phyloP scores from a whole-genome alignment of 768 basidiomycete genomes.

The Suillus tomentosus region DNA sequence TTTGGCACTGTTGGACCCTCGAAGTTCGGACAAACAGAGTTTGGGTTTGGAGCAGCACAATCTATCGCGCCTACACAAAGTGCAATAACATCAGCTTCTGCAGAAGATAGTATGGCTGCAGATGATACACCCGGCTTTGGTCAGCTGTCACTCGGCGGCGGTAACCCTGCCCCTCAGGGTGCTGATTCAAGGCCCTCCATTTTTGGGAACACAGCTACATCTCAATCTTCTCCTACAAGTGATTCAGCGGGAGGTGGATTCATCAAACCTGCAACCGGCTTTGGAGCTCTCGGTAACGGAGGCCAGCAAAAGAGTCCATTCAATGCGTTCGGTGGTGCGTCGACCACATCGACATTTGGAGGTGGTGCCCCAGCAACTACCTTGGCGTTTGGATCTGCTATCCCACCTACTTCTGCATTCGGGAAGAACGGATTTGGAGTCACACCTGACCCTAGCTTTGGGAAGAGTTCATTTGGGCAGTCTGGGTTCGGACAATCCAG shows the following conservation, averaged over 20 bases:
- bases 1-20: slow-evolving; percentile 32
- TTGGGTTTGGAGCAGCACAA: slow-evolving; percentile 24
- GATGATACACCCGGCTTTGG: slow-evolving; percentile 34
- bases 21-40: slow-evolving; percentile 35
- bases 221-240: slow-evolving; percentile 8
- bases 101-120: slow-evolving; percentile 36
- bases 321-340: slow-evolving; percentile 18
- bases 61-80: neutral
- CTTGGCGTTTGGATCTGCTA: slow-evolving; percentile 18
- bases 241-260: slow-evolving; percentile 22
- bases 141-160: slow-evolving; percentile 33
- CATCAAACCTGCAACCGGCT: slow-evolving; percentile 38
- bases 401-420: slow-evolving; percentile 19
- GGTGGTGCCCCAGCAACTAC: slow-evolving; percentile 22
- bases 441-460: slow-evolving; percentile 28
- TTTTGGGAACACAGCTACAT: slow-evolving; percentile 30
- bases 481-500: slow-evolving; percentile 36
- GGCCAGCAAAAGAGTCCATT: slow-evolving; percentile 30
- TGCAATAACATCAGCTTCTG: slow-evolving; percentile 14
- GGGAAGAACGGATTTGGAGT: slow-evolving; percentile 28
- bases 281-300: slow-evolving; percentile 31
- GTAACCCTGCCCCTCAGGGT: slow-evolving; percentile 22
- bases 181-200: slow-evolving; percentile 32
- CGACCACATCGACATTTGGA: neutral
- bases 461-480: slow-evolving; percentile 31